These are phyloP conservation scores for Coriolopsis trogii DNA, from an alignment of 1,284 basidiomycete species.

Conservation along the genomic window DNA sequence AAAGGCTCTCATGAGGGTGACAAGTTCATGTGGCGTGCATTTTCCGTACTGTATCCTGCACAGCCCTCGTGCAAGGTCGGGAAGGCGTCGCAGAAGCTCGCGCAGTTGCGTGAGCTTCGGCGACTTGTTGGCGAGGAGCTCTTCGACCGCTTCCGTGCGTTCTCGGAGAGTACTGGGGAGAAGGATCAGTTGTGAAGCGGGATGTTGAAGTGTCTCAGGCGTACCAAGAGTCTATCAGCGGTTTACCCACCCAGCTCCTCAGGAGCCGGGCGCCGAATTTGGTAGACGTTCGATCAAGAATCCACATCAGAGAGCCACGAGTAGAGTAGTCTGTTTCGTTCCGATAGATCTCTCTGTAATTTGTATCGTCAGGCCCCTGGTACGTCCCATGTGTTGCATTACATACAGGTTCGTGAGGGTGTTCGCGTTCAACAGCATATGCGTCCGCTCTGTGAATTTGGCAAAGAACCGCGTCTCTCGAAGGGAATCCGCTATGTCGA, in stretches of 20 bases:
- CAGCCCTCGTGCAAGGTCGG: conserved; percentile 89
- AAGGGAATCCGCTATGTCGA: conserved; percentile 78
- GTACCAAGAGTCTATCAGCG: conserved; percentile 79
- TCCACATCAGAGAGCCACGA: conserved; percentile 83
- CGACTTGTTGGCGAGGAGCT: conserved; percentile 66
- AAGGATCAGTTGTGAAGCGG: neutral
- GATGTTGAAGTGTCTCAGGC: neutral
- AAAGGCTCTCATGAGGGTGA: conserved; percentile 77
- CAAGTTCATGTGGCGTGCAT: conserved; percentile 87
- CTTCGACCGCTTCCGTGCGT: conserved; percentile 84
- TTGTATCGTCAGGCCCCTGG: neutral
- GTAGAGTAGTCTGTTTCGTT: conserved; percentile 83
- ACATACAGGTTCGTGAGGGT: conserved; percentile 82
- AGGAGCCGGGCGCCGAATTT: conserved; percentile 87
- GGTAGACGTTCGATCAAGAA: conserved; percentile 87
- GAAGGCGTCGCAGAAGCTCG: conserved; percentile 72
- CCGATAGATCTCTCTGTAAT: conserved; percentile 77
- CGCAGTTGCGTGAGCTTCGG: conserved; percentile 68
- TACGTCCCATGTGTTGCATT: neutral
- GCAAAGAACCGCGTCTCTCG: conserved; percentile 77
- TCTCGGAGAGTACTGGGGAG: conserved; percentile 59
- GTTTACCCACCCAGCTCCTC: conserved; percentile 86
- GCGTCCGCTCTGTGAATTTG: conserved; percentile 76
- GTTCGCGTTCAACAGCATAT: conserved; percentile 91
- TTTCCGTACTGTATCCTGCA: conserved; percentile 91